Conservation (phyloP, 2,329 filamentous ascomycete genomes). For the Penicillium sp. region DNA sequence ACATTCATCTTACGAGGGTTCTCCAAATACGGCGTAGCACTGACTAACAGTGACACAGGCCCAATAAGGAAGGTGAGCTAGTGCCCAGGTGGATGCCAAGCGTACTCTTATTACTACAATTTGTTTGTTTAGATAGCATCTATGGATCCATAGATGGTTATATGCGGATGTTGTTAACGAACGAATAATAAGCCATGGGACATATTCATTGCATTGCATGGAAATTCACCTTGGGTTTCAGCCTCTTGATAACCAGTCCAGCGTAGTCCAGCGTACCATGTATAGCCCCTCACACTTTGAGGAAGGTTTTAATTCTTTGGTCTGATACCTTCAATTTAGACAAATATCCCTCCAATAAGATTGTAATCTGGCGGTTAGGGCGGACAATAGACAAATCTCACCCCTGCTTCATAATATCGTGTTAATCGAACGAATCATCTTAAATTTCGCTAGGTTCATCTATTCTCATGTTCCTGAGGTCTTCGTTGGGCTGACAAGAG, state of each 20-base stretch:
- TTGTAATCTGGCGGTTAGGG: not conserved
- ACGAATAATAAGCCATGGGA: not conserved
- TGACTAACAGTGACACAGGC: not conserved
- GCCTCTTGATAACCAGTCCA: not conserved
- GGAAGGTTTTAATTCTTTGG: not conserved
- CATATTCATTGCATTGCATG: not conserved
- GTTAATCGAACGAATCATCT: not conserved
- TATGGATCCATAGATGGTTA: not conserved
- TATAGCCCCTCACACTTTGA: not conserved
- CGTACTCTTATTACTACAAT: not conserved
- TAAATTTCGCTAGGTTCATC: not conserved
- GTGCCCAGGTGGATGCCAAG: not conserved
- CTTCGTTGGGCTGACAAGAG: not conserved
- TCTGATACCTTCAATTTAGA: not conserved
- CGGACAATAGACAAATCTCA: not conserved
- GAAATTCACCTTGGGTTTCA: not conserved
- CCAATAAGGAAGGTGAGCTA: not conserved
- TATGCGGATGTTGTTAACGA: not conserved
- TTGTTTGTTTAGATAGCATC: not conserved
- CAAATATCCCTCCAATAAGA: not conserved
- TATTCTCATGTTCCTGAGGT: not conserved
- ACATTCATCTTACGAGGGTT: not conserved
- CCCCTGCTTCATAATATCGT: not conserved
- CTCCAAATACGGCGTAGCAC: not conserved
- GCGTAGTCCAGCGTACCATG: not conserved